Evolutionary conservation across 192 early-diverging fungal genomes (phyloP).

Genomic region (Entomortierella beljakovae): DNA sequence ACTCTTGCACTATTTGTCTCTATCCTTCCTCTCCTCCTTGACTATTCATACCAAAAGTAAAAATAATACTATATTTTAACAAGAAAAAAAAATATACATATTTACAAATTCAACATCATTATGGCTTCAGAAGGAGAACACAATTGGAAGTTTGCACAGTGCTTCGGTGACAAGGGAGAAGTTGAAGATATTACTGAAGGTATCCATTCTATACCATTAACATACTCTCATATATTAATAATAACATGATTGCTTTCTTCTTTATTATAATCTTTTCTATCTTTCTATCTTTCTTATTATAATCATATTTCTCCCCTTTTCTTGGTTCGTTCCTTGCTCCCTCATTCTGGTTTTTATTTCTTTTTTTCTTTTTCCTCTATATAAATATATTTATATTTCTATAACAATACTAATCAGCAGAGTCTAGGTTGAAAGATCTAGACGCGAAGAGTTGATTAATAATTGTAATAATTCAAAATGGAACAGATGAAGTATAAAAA

Average conservation of each 20-base stretch:
- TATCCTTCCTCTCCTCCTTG: background rate
- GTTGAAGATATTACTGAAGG: constrained; percentile 99
- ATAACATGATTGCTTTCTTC: background rate
- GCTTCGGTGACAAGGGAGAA: constrained; percentile 99
- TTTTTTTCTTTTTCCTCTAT: too few relatives aligned
- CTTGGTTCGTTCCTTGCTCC: too few relatives aligned
- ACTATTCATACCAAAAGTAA: background rate
- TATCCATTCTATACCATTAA: constrained; percentile 49
- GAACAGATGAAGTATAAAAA: too few relatives aligned
- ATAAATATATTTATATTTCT: too few relatives aligned
- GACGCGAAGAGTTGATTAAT: too few relatives aligned
- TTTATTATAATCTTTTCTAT: background rate
- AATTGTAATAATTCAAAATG: too few relatives aligned
- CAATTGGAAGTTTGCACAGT: constrained; percentile 96
- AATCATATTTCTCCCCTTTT: too few relatives aligned
- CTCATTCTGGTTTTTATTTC: too few relatives aligned
- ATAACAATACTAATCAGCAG: too few relatives aligned
- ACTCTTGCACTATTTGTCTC: background rate
- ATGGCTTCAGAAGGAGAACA: constrained; percentile 55
- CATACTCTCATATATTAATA: background rate
- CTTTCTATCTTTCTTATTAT: too few relatives aligned
- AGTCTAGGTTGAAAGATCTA: too few relatives aligned
- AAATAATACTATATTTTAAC: background rate
- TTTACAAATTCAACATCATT: constrained; percentile 2
- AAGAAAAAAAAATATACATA: background rate